Evolutionary conservation across 768 basidiomycete species (phyloP).

Genomic region (Leucocoprinus sp.): DNA sequence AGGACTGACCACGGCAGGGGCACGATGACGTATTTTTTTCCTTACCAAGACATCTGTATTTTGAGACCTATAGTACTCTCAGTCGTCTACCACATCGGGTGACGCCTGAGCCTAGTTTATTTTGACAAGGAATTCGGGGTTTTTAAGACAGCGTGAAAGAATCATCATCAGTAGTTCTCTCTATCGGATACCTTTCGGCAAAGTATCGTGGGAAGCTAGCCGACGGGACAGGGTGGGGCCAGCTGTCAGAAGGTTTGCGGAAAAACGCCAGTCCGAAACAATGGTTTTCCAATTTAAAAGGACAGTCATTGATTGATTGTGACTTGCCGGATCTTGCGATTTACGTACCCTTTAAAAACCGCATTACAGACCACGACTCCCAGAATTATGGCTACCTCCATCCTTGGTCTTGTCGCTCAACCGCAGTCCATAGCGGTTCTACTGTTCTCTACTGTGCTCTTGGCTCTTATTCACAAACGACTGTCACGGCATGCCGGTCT

Average conservation of each 20-base stretch:
- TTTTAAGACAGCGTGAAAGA: background rate
- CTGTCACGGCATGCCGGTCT: slow-evolving; percentile 15
- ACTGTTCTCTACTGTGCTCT: slow-evolving; percentile 22
- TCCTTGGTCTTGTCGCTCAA: slow-evolving; percentile 16
- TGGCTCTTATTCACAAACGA: slow-evolving; percentile 23
- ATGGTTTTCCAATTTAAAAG: too few species aligned
- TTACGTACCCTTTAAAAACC: slow-evolving; percentile 2
- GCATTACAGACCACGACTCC: background rate
- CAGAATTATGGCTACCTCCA: background rate
- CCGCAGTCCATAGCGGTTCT: slow-evolving; percentile 24
- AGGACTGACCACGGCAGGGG: too few species aligned
- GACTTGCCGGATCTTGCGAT: slow-evolving; percentile 9
- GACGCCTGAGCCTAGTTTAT: too few species aligned
- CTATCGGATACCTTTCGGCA: background rate
- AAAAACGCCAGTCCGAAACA: background rate
- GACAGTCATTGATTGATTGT: background rate
- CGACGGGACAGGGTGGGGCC: slow-evolving; percentile 1
- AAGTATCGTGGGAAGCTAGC: background rate
- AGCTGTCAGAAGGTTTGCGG: background rate
- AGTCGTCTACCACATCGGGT: too few species aligned
- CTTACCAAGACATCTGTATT: too few species aligned
- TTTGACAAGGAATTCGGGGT: too few species aligned
- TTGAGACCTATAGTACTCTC: too few species aligned
- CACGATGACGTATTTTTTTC: too few species aligned
- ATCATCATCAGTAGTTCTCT: background rate